Evolutionary conservation across 768 basidiomycete genomes (phyloP).

Genomic region (Lactifluus echinatus): DNA sequence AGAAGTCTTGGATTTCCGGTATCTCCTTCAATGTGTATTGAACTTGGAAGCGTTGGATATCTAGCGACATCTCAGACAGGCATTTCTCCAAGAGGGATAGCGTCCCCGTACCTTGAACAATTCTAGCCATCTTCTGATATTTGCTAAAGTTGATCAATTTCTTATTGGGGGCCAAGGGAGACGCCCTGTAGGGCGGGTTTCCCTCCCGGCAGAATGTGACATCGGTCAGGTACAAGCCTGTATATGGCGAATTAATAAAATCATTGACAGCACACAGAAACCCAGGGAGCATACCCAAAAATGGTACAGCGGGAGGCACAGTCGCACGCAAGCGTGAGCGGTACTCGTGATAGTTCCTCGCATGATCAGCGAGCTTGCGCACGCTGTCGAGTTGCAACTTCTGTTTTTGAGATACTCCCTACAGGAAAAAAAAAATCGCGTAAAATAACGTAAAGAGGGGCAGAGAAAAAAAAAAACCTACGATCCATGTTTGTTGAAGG

Average conservation of each 20-base stretch:
- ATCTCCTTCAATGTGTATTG: slow-evolving; percentile 83
- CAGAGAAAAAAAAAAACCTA: slow-evolving; percentile 33
- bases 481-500: slow-evolving; percentile 88
- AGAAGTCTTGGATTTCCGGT: slow-evolving; percentile 77
- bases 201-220: slow-evolving; percentile 95
- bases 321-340: slow-evolving; percentile 79
- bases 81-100: not conserved
- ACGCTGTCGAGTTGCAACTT: slow-evolving; percentile 68
- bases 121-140: slow-evolving; percentile 82
- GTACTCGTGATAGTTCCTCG: slow-evolving; percentile 87
- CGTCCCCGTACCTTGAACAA: slow-evolving; percentile 63
- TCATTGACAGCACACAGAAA: not conserved
- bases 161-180: slow-evolving; percentile 65
- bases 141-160: slow-evolving; percentile 94
- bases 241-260: slow-evolving; percentile 16
- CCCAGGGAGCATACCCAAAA: slow-evolving; percentile 56
- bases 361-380: slow-evolving; percentile 83
- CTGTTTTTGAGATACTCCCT: slow-evolving; percentile 85
- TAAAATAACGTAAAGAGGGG: not conserved
- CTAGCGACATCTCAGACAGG: slow-evolving; percentile 29
- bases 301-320: slow-evolving; percentile 89
- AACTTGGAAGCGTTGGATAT: slow-evolving; percentile 89
- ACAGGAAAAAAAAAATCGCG: slow-evolving; percentile 5
- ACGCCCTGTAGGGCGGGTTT: slow-evolving; percentile 76
- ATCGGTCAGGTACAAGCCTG: slow-evolving; percentile 82